Evolutionary conservation across 176 grass and related monocot species (phyloP).

Genomic region (Olyra latifolia): DNA sequence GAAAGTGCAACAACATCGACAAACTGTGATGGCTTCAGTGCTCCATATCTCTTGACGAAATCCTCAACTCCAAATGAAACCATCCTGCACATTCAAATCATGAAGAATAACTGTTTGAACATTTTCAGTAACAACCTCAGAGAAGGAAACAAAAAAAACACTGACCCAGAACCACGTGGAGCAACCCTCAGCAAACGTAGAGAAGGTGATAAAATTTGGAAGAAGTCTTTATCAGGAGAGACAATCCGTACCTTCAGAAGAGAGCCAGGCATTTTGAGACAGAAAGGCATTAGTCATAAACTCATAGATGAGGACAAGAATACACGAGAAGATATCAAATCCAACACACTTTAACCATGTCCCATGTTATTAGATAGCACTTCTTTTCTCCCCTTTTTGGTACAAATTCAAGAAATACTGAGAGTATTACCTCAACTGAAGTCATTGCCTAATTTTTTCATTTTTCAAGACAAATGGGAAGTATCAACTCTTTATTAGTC

Average conservation of each 20-base stretch:
- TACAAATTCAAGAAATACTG: slow-evolving; percentile 12
- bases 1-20: slow-evolving; percentile 88
- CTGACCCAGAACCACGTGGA: slow-evolving; percentile 78
- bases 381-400: background rate
- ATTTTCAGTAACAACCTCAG: background rate
- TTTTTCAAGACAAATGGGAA: slow-evolving; percentile 18
- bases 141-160: slow-evolving; percentile 31
- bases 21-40: slow-evolving; percentile 83
- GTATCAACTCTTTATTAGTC: slow-evolving; percentile 7
- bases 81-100: slow-evolving; percentile 64
- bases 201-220: slow-evolving; percentile 94
- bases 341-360: background rate
- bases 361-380: slow-evolving; percentile 10
- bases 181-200: slow-evolving; percentile 80
- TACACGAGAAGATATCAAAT: slow-evolving; percentile 13
- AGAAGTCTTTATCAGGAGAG: slow-evolving; percentile 99
- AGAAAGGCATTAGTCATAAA: slow-evolving; percentile 21
- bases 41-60: slow-evolving; percentile 78
- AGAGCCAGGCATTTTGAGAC: slow-evolving; percentile 21
- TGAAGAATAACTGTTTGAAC: slow-evolving; percentile 37
- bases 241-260: slow-evolving; percentile 81
- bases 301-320: slow-evolving; percentile 13
- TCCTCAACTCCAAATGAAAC: slow-evolving; percentile 98
- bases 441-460: background rate
- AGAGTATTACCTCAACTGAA: background rate